phyloP scores from a whole-genome alignment of 352 stramenopile species.

The Globisporangium iwayamae region DNA sequence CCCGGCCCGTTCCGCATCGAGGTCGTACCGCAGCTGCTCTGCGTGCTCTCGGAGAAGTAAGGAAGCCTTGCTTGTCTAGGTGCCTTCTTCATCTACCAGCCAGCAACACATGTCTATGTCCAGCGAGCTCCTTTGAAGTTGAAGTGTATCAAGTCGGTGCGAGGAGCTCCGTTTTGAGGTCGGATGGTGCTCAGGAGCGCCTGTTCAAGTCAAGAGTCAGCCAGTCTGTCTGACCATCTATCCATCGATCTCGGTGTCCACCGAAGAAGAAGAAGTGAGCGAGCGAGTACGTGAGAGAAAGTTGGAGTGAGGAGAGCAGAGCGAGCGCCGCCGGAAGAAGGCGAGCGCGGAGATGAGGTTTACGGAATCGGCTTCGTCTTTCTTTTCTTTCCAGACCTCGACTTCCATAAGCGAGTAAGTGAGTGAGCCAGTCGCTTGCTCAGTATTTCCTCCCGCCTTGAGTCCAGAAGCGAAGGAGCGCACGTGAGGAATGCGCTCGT shows the following conservation, averaged over 20 bases:
- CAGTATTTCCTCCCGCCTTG: background rate
- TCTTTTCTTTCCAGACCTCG: background rate
- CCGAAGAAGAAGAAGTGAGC: no score
- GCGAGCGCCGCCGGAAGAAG: background rate
- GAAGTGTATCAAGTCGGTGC: background rate
- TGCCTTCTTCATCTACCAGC: background rate
- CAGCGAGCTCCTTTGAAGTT: background rate
- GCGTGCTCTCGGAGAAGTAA: conserved; percentile 78
- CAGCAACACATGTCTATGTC: background rate
- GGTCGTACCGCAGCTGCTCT: conserved; percentile 64
- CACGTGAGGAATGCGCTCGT: background rate
- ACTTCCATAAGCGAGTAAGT: no score
- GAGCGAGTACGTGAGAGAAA: background rate
- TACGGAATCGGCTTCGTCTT: no score
- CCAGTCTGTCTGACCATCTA: background rate
- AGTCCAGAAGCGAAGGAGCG: background rate
- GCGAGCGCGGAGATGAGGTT: background rate
- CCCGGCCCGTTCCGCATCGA: conserved; percentile 69
- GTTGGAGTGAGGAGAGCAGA: background rate
- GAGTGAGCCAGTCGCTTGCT: background rate
- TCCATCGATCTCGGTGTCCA: background rate
- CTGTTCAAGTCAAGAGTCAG: background rate
- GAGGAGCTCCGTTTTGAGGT: background rate
- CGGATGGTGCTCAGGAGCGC: background rate
- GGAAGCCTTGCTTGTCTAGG: background rate